A percentile compares a stretch with the other conserved stretches of the same genome.
Evolutionary conservation across 352 stramenopile species (phyloP).

Genomic region (Globisporangium yorkense): DNA sequence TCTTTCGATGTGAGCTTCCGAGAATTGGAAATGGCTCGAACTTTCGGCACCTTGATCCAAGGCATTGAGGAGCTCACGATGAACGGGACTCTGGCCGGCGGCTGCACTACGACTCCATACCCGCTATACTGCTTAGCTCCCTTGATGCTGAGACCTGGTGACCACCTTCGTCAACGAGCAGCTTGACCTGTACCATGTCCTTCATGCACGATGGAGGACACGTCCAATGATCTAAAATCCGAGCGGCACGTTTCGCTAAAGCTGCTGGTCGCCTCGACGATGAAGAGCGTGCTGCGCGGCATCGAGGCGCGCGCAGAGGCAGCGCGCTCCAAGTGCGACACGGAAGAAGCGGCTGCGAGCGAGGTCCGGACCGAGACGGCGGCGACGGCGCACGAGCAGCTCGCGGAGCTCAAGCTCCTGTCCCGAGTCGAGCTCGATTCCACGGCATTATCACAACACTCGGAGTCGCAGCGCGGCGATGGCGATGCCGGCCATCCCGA

Average conservation of each 20-base stretch:
- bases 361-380: background rate
- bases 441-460: background rate
- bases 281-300: conserved; percentile 3
- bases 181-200: too few species aligned
- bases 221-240: too few species aligned
- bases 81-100: too few species aligned
- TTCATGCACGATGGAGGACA: too few species aligned
- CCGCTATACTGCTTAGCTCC: too few species aligned
- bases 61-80: too few species aligned
- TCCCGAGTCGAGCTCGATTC: background rate
- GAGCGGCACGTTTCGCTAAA: background rate
- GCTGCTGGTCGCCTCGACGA: background rate
- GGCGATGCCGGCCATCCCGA: background rate
- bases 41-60: too few species aligned
- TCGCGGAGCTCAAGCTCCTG: conserved; percentile 5
- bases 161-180: too few species aligned
- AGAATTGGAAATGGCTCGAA: too few species aligned
- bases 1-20: too few species aligned
- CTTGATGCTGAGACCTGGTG: too few species aligned
- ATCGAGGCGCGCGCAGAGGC: background rate
- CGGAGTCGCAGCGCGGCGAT: background rate
- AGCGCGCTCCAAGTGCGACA: background rate
- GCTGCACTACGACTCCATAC: too few species aligned
- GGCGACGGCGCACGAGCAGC: background rate
- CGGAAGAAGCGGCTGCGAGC: background rate